Conservation (phyloP, 768 basidiomycete genomes). For the Suillus plorans region DNA sequence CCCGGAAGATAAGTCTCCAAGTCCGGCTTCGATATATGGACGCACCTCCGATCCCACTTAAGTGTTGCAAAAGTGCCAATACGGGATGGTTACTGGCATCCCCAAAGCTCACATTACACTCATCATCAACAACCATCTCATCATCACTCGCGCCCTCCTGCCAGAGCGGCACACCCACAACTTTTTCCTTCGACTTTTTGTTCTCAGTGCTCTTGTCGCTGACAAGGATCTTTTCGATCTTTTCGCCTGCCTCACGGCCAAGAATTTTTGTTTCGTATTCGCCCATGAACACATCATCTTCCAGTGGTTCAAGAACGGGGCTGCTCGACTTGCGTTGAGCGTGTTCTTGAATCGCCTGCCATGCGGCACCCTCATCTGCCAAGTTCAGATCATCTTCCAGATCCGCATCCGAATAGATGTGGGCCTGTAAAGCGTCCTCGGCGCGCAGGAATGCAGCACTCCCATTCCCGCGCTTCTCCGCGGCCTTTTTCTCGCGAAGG, state of each 20-base stretch:
- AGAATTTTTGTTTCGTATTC: constrained; percentile 30
- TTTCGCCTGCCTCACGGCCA: constrained; percentile 36
- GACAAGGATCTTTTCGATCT: constrained; percentile 44
- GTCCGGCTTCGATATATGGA: constrained; percentile 5
- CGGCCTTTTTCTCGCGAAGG: constrained; percentile 48
- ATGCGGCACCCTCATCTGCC: constrained; percentile 40
- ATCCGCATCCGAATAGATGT: constrained; percentile 20
- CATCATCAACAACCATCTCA: constrained; percentile 12
- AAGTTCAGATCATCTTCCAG: constrained; percentile 25
- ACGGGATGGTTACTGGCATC: constrained; percentile 22
- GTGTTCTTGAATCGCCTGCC: constrained; percentile 34
- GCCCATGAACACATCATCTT: constrained; percentile 35
- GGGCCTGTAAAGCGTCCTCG: constrained; percentile 39
- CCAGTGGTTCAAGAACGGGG: background rate
- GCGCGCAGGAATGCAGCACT: constrained; percentile 44
- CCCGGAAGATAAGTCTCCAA: background rate
- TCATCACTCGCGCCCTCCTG: constrained; percentile 15
- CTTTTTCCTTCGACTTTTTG: constrained; percentile 19
- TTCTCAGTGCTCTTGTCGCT: constrained; percentile 35
- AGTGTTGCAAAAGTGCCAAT: constrained; percentile 31
- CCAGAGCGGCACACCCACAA: constrained; percentile 35
- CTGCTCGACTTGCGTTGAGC: constrained; percentile 17
- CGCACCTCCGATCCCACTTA: constrained; percentile 36
- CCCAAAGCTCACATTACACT: constrained; percentile 7
- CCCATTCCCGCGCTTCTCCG: constrained; percentile 34